Conservation (phyloP, 2,329 filamentous ascomycete species). For the Herpotrichia juniperi region DNA sequence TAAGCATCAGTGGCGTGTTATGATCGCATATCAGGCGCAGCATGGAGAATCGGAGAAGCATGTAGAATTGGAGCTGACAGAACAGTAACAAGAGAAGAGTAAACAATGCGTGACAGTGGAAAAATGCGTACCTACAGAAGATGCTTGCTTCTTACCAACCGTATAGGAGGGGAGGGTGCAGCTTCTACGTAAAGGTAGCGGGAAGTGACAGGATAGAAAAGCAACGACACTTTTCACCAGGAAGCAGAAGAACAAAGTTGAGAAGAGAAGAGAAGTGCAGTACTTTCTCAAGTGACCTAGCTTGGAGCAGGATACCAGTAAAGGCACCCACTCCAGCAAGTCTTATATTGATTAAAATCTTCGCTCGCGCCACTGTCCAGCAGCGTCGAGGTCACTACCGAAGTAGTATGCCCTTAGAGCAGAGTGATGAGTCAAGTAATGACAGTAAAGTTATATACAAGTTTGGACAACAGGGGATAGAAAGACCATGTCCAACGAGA, state of each 20-base stretch:
- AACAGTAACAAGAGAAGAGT: too few relatives aligned
- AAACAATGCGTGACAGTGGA: too few relatives aligned
- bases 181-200: too few relatives aligned
- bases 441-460: slow-evolving; percentile 16
- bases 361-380: slow-evolving; percentile 12
- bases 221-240: too few relatives aligned
- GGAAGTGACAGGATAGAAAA: too few relatives aligned
- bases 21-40: too few relatives aligned
- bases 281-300: background rate
- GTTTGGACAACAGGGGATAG: slow-evolving; percentile 1
- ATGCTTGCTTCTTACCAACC: too few relatives aligned
- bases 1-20: too few relatives aligned
- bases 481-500: background rate
- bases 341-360: slow-evolving; percentile 14
- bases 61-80: too few relatives aligned
- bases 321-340: slow-evolving; percentile 9
- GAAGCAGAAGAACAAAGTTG: background rate
- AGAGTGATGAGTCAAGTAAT: slow-evolving; percentile 6
- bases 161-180: too few relatives aligned
- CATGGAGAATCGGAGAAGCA: too few relatives aligned
- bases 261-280: background rate
- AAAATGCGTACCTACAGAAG: too few relatives aligned
- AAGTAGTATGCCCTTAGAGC: slow-evolving; percentile 2
- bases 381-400: slow-evolving; percentile 11
- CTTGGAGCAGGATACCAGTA: background rate